phyloP scores from a whole-genome alignment of 352 stramenopile species.

The Globisporangium paroecandrum region DNA sequence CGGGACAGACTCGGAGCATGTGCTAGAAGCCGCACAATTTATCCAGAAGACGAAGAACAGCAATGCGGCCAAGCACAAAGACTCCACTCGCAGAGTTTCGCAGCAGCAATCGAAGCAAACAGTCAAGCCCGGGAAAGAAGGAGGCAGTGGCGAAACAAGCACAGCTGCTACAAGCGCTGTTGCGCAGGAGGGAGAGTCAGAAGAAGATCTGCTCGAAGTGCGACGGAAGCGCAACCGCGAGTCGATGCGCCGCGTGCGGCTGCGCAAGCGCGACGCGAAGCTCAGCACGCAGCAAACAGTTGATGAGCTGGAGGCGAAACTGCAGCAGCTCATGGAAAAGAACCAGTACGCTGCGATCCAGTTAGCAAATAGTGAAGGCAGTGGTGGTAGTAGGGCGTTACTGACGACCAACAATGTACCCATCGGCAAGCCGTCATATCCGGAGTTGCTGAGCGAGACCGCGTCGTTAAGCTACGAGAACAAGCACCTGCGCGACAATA shows the following conservation, averaged over 20 bases:
- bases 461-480: conserved; percentile 22
- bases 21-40: not conserved
- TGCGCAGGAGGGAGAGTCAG: not conserved
- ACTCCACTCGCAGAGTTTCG: not conserved
- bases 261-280: conserved; percentile 21
- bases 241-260: conserved; percentile 29
- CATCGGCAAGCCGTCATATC: not conserved
- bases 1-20: not conserved
- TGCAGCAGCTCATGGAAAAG: conserved; percentile 16
- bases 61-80: not conserved
- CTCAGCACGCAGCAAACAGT: conserved; percentile 15
- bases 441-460: conserved; percentile 18
- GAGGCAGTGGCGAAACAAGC: not conserved
- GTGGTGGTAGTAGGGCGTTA: no score
- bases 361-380: not conserved
- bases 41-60: not conserved
- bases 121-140: not conserved
- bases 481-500: conserved; percentile 14
- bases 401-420: not conserved
- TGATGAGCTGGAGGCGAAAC: conserved; percentile 17
- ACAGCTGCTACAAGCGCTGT: not conserved
- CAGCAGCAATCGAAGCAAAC: not conserved
- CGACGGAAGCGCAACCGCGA: conserved; percentile 30
- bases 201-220: conserved; percentile 7
- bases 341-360: conserved; percentile 9